A percentile compares a stretch with the other conserved stretches of the same genome.
Conservation (phyloP, 2,329 filamentous ascomycete genomes). For the Decorospora gaudefroyi region DNA sequence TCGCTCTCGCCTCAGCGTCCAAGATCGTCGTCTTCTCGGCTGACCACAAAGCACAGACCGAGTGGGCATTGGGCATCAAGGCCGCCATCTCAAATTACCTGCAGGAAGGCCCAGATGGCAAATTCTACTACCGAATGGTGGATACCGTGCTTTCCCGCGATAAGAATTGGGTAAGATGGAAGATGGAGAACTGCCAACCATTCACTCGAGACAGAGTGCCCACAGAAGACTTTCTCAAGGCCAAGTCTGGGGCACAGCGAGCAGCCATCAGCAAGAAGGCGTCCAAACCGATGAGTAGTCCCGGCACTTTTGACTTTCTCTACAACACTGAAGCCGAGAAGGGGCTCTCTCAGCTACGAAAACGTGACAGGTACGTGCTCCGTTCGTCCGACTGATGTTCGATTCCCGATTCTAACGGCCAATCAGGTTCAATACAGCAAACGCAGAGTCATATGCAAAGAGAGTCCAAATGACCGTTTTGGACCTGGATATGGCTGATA, state of each 20-base stretch:
- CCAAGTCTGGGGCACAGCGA: constrained; percentile 67
- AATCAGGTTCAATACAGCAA: constrained; percentile 68
- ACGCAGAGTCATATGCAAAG: constrained; percentile 69
- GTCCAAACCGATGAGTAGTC: constrained; percentile 57
- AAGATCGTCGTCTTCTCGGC: constrained; percentile 36
- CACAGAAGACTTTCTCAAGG: constrained; percentile 68
- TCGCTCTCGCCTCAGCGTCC: constrained; percentile 22
- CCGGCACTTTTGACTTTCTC: constrained; percentile 64
- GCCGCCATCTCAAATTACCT: constrained; percentile 80
- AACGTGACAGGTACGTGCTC: constrained; percentile 56
- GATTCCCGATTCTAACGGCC: constrained; percentile 30
- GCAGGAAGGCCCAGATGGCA: constrained; percentile 77
- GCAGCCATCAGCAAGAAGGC: constrained; percentile 69
- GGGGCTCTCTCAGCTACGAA: constrained; percentile 71
- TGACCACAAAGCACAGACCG: constrained; percentile 60
- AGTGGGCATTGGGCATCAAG: constrained; percentile 83
- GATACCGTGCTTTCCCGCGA: constrained; percentile 94
- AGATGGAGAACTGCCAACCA: constrained; percentile 86
- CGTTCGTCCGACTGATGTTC: constrained; percentile 30
- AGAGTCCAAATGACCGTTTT: constrained; percentile 80
- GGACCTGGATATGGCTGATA: constrained; percentile 80
- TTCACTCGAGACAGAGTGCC: constrained; percentile 78
- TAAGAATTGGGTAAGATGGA: constrained; percentile 99
- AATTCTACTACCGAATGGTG: constrained; percentile 94
- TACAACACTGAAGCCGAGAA: constrained; percentile 65